phyloP scores from a whole-genome alignment of 1,139 yeast genomes.

The Petasospora rhodanensis region DNA sequence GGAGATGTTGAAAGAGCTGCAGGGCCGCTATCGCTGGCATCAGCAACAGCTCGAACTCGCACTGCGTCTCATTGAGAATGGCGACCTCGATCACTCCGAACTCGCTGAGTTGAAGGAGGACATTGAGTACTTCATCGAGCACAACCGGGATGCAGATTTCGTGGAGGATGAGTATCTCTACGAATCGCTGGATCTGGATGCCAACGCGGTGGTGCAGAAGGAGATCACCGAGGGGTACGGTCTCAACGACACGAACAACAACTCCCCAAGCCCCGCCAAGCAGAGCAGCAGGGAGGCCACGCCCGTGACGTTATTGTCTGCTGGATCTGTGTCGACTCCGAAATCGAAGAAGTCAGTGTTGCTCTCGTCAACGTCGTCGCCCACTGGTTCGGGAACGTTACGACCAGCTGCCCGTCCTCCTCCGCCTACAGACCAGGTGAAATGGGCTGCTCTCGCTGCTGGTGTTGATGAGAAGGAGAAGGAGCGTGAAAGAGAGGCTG shows the following conservation, averaged over 20 bases:
- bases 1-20: conserved; percentile 37
- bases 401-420: conserved; percentile 7
- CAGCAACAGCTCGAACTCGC: conserved; percentile 60
- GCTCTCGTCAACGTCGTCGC: conserved; percentile 1
- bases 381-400: conserved; percentile 2
- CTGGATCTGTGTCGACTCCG: conserved; percentile 7
- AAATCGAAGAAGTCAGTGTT: conserved; percentile 10
- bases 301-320: conserved; percentile 2
- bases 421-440: conserved; percentile 58
- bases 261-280: conserved; percentile 9
- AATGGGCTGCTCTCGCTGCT: conserved; percentile 72
- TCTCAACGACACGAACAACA: conserved; percentile 1
- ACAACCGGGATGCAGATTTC: conserved; percentile 68
- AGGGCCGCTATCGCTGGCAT: conserved; percentile 50
- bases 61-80: conserved; percentile 60
- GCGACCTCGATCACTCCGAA: conserved; percentile 54
- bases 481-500: too few species aligned
- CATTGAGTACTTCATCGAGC: conserved; percentile 64
- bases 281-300: conserved; percentile 3
- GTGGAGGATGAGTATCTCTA: conserved; percentile 75
- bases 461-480: conserved; percentile 28
- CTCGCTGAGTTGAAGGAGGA: conserved; percentile 65
- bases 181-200: conserved; percentile 58
- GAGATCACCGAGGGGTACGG: conserved; percentile 33
- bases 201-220: conserved; percentile 45